phyloP scores from a whole-genome alignment of 495 filamentous ascomycete species.

The Neurospora hispaniola region DNA sequence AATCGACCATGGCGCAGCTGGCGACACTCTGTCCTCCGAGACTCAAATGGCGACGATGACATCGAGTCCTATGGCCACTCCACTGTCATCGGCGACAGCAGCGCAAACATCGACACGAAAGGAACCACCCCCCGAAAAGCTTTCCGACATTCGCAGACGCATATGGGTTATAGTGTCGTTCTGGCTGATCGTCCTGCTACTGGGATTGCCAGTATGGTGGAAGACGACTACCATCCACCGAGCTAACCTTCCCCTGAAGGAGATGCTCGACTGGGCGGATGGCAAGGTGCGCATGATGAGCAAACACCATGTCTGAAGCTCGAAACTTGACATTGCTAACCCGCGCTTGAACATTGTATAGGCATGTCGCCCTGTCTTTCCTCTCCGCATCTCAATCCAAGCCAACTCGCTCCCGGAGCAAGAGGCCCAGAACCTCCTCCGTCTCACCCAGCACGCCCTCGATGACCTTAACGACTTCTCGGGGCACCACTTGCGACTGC shows the following conservation, averaged over 20 bases:
- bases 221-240: slow-evolving; percentile 92
- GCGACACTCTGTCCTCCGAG: neutral
- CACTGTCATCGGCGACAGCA: neutral
- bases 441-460: slow-evolving; percentile 77
- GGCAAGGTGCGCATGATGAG: slow-evolving; percentile 54
- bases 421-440: slow-evolving; percentile 69
- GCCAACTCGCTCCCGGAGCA: slow-evolving; percentile 52
- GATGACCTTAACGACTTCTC: slow-evolving; percentile 89
- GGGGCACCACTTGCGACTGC: slow-evolving; percentile 75
- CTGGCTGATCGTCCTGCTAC: slow-evolving; percentile 73
- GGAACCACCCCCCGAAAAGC: slow-evolving; percentile 63
- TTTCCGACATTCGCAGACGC: slow-evolving; percentile 55
- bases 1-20: slow-evolving; percentile 8
- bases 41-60: neutral
- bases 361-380: slow-evolving; percentile 83
- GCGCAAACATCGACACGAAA: slow-evolving; percentile 19
- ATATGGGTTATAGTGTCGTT: slow-evolving; percentile 75
- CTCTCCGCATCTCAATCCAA: slow-evolving; percentile 69
- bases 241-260: slow-evolving; percentile 67
- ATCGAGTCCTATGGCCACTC: neutral
- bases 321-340: neutral
- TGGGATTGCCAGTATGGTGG: slow-evolving; percentile 94
- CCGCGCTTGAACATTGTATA: slow-evolving; percentile 18
- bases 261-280: slow-evolving; percentile 90
- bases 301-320: neutral